Percentiles rank a stretch among this genome's conserved stretches.
phyloP scores from a whole-genome alignment of 1,284 basidiomycete species.

The Sphagnurus paluster region DNA sequence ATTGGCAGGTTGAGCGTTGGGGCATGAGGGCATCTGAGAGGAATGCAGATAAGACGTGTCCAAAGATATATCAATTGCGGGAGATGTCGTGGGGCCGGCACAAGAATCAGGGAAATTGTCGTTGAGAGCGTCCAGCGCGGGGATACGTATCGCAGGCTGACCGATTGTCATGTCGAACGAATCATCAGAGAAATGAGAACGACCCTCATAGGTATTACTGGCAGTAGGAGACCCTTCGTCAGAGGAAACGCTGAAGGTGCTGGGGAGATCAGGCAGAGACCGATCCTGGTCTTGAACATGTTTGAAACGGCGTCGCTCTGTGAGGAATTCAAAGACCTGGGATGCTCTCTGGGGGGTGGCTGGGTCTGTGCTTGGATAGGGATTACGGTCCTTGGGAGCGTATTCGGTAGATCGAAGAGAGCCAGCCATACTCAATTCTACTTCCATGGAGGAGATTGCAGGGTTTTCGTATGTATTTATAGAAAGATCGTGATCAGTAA shows the following conservation, averaged over 20 bases:
- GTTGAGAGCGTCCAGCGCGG: slow-evolving; percentile 21
- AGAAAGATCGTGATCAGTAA: slow-evolving; percentile 47
- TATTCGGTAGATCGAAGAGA: slow-evolving; percentile 28
- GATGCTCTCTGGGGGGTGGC: slow-evolving; percentile 63
- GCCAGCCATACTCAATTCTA: slow-evolving; percentile 54
- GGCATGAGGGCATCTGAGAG: not conserved
- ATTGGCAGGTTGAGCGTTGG: slow-evolving; percentile 2
- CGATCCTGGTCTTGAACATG: slow-evolving; percentile 31
- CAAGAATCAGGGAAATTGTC: slow-evolving; percentile 25
- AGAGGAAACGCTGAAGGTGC: slow-evolving; percentile 35
- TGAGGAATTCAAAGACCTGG: slow-evolving; percentile 67
- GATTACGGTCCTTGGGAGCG: slow-evolving; percentile 22
- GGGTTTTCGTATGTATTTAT: slow-evolving; percentile 42
- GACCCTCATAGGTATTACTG: slow-evolving; percentile 14
- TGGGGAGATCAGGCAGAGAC: slow-evolving; percentile 36
- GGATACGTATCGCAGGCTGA: slow-evolving; percentile 23
- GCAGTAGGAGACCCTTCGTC: slow-evolving; percentile 26
- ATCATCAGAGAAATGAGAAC: slow-evolving; percentile 32
- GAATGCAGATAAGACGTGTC: not conserved
- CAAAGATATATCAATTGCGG: not conserved
- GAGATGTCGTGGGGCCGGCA: not conserved
- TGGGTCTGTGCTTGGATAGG: slow-evolving; percentile 35
- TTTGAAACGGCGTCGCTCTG: slow-evolving; percentile 39
- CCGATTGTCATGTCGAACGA: slow-evolving; percentile 27
- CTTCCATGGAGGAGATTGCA: slow-evolving; percentile 69